Conservation (phyloP, 2,329 filamentous ascomycete species). For the Trichoderma cornu-damae region DNA sequence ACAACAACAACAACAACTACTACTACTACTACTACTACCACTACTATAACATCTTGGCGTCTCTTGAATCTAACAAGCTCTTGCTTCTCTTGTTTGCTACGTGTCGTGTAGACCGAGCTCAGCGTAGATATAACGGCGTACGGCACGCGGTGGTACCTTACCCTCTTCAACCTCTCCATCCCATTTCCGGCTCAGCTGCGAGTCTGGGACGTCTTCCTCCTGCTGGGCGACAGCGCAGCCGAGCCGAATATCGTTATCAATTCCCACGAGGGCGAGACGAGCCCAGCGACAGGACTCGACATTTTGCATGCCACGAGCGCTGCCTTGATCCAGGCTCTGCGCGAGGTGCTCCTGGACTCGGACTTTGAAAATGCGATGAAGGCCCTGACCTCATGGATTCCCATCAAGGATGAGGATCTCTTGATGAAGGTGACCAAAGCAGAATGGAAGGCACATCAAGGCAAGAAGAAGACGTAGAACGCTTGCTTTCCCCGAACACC, state of each 20-base stretch:
- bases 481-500: constrained; percentile 28
- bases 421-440: constrained; percentile 85
- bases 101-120: constrained; percentile 59
- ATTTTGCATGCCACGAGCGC: constrained; percentile 85
- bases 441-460: constrained; percentile 69
- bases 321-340: constrained; percentile 83
- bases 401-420: constrained; percentile 87
- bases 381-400: constrained; percentile 86
- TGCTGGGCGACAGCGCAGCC: constrained; percentile 55
- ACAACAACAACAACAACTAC: neutral
- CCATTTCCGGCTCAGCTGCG: constrained; percentile 91
- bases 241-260: constrained; percentile 11
- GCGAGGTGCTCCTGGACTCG: constrained; percentile 81
- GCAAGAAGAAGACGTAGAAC: constrained; percentile 40
- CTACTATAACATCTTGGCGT: no score
- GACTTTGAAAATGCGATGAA: constrained; percentile 99
- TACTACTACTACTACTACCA: no score
- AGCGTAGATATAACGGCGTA: constrained; percentile 86
- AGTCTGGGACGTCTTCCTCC: constrained; percentile 97
- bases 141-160: constrained; percentile 94
- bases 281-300: constrained; percentile 57
- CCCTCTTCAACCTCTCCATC: constrained; percentile 93
- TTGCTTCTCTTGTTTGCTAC: neutral
- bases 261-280: constrained; percentile 20
- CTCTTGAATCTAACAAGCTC: neutral